Evolutionary conservation across 768 basidiomycete genomes (phyloP).

Genomic region (Hygrophoropsis aurantiaca): DNA sequence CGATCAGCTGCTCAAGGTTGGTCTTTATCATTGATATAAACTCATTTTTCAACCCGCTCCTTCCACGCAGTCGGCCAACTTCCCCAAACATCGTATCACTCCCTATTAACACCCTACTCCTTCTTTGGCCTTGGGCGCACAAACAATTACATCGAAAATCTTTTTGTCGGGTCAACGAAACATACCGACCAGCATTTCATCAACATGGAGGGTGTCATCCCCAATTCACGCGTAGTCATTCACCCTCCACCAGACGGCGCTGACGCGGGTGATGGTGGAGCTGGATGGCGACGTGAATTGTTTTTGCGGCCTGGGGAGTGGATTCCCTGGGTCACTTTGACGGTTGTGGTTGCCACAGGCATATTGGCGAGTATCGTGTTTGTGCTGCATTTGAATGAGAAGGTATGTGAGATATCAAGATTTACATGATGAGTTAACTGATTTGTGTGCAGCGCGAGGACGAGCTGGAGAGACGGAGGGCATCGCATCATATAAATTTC

Average conservation of each 20-base stretch:
- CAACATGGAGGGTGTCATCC: conserved; percentile 95
- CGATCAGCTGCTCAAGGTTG: conserved; percentile 89
- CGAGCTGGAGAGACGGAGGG: conserved; percentile 83
- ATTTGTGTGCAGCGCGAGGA: conserved; percentile 72
- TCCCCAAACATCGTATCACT: conserved; percentile 89
- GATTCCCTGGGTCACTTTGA: conserved; percentile 97
- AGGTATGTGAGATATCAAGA: conserved; percentile 50
- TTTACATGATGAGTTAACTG: conserved; percentile 6
- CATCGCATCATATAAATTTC: conserved; percentile 97
- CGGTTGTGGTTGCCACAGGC: conserved; percentile 71
- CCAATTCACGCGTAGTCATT: conserved; percentile 96
- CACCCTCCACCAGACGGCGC: conserved; percentile 59
- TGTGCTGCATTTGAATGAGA: conserved; percentile 87
- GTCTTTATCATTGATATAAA: too few relatives aligned
- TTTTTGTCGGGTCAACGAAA: conserved; percentile 92
- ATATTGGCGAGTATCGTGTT: conserved; percentile 81
- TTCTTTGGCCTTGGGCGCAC: conserved; percentile 97
- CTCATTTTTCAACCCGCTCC: conserved; percentile 8
- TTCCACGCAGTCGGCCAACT: conserved; percentile 80
- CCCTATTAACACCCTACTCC: conserved; percentile 87
- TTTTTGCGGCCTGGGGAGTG: conserved; percentile 94
- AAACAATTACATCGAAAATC: conserved; percentile 99
- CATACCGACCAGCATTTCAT: conserved; percentile 73
- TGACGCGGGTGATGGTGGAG: too few relatives aligned
- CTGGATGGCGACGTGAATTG: conserved; percentile 85